Percentiles rank a stretch among this genome's conserved stretches.
Evolutionary conservation across 805 yeast species (phyloP).

Genomic region (Starmerella geochares): DNA sequence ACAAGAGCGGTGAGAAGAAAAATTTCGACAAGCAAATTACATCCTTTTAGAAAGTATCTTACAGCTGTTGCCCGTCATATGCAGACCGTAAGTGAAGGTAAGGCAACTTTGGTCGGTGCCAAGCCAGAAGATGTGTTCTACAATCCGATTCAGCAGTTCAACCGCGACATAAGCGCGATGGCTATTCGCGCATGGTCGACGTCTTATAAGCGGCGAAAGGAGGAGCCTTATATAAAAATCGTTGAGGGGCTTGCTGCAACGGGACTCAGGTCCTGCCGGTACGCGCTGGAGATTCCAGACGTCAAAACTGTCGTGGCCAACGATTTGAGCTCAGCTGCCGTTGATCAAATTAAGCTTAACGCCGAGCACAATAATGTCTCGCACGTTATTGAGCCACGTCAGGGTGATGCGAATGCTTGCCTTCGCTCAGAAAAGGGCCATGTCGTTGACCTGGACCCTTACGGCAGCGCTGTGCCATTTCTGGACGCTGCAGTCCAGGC

Average conservation of each 20-base stretch:
- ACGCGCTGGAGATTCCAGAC: constrained; percentile 80
- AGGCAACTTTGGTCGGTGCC: constrained; percentile 72
- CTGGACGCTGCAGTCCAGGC: constrained; percentile 82
- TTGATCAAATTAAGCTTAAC: constrained; percentile 63
- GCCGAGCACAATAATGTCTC: constrained; percentile 54
- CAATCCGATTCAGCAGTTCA: constrained; percentile 94
- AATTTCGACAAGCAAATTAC: not conserved
- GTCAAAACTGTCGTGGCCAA: constrained; percentile 73
- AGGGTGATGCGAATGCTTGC: constrained; percentile 82
- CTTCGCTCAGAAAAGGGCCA: constrained; percentile 61
- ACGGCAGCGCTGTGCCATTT: constrained; percentile 95
- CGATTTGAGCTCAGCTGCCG: constrained; percentile 80
- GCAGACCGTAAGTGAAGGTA: constrained; percentile 51
- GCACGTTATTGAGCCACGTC: constrained; percentile 51
- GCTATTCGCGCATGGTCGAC: constrained; percentile 82
- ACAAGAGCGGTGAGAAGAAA: not conserved
- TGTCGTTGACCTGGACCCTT: constrained; percentile 89
- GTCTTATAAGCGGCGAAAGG: constrained; percentile 34
- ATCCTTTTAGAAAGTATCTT: not conserved
- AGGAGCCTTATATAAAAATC: constrained; percentile 50
- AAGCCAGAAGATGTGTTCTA: constrained; percentile 79
- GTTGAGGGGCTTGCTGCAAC: constrained; percentile 91
- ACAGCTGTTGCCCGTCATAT: not conserved
- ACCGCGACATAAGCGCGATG: constrained; percentile 77
- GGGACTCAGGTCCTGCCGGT: constrained; percentile 86